Base-by-base conservation (phyloP, 805 yeast genomes). In the Wickerhamomyces ciferrii region DNA sequence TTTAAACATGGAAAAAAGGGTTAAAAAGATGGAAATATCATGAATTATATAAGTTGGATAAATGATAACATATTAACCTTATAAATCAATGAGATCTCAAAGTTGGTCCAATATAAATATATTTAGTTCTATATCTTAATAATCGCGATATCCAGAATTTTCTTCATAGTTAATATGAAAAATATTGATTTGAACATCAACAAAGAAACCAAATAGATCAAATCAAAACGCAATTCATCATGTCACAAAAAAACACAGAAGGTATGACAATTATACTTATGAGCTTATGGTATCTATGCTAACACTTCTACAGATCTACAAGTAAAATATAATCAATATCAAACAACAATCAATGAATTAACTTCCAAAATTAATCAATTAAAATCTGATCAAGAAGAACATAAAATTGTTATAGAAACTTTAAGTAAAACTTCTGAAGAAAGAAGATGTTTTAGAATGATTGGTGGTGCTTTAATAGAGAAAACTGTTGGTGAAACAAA, bases 391-490 rank as follows among this genome's bases (percentile, higher is more conserved):
- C 66, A 72, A 37, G 74, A 71, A 44, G 75, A 72, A 46, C 72
- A 67, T 48, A 70, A 69, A 34, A 67, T 84, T 17, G 94, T 86
- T 1, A 56, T 83, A 14, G 76, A 72, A 19, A 83, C 92, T 2
- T 65, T 86, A 27, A 52, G 64, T 39, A 69, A 66, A 1, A 69
- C 80, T 10, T 81, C 82, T 21, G 51, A 55, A 2, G 80, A 75
- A 40, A 78, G 99, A 50, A 82, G 83, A 60, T 89, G 97, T 59
- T 90, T 81, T 68, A 81, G 96, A 58, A 89, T 94, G 97, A 78
- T 92, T 29, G 97, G 97, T 23, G 95, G 96, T 10, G 96, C 91
- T 4, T 72, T 92, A 29, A 86, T 91, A 17, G 95, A 90, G 59
- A 83, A 87, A 53, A 75, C 82, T 4, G 94, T 89, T 5, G 82